These are phyloP conservation scores for Alternaria alternata DNA, from an alignment of 2,329 filamentous ascomycete genomes.

Conservation along the genomic window DNA sequence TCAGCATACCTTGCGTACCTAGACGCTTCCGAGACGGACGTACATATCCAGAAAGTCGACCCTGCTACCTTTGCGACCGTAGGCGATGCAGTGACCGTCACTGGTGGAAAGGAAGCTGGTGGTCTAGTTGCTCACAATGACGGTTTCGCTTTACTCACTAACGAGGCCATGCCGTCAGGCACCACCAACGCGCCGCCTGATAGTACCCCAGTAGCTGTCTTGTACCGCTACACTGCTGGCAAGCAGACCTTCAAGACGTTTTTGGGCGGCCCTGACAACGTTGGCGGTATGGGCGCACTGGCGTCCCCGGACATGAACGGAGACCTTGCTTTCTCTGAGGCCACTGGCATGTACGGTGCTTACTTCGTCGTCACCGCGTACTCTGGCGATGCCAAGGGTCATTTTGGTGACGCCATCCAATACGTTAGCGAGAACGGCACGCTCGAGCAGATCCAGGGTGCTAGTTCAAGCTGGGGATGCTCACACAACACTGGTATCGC, in stretches of 20 bases:
- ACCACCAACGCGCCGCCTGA: constrained; percentile 59
- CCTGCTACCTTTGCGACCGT: constrained; percentile 63
- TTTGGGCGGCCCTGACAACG: constrained; percentile 65
- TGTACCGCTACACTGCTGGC: constrained; percentile 67
- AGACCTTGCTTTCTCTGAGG: constrained; percentile 67
- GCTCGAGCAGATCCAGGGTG: constrained; percentile 61
- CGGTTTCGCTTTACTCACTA: constrained; percentile 69
- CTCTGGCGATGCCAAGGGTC: constrained; percentile 61
- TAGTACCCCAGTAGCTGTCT: constrained; percentile 61
- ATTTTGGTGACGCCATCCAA: constrained; percentile 66
- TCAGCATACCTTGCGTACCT: constrained; percentile 69
- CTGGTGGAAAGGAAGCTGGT: constrained; percentile 64
- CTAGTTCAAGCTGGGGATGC: constrained; percentile 67
- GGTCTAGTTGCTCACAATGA: constrained; percentile 69
- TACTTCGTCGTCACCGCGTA: constrained; percentile 70
- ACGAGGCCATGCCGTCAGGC: constrained; percentile 62
- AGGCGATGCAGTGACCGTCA: constrained; percentile 61
- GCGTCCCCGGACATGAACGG: constrained; percentile 68
- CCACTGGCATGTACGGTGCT: constrained; percentile 65
- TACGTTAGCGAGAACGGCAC: constrained; percentile 60
- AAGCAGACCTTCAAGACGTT: constrained; percentile 66
- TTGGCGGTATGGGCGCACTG: constrained; percentile 56
- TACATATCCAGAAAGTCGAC: constrained; percentile 66
- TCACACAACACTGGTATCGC: constrained; percentile 72
- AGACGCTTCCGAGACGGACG: constrained; percentile 62